Evolutionary conservation across 345 rosid species (phyloP).

Genomic region (Moringa oleifera): DNA sequence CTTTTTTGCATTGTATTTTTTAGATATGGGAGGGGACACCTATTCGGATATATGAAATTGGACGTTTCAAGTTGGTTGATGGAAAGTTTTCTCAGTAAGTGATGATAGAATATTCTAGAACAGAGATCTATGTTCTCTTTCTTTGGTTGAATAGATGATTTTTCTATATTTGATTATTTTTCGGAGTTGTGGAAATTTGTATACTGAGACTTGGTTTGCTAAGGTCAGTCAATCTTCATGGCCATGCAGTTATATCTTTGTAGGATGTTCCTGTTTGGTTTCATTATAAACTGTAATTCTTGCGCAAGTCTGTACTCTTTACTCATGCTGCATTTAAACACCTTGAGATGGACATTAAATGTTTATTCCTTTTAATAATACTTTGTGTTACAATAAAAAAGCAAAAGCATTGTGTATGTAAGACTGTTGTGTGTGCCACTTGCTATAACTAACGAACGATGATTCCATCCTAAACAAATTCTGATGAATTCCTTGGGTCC

Average conservation of each 20-base stretch:
- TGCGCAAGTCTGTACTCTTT: no score
- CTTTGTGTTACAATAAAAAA: no score
- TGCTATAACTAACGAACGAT: no score
- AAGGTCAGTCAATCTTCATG: neutral
- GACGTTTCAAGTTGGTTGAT: slow-evolving; percentile 90
- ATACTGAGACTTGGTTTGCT: slow-evolving; percentile 1
- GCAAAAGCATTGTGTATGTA: no score
- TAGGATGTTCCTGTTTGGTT: no score
- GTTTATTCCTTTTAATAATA: neutral
- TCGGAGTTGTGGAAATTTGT: slow-evolving; percentile 3
- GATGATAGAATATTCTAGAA: slow-evolving; percentile 14
- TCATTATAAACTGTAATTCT: no score
- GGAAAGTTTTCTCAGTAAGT: slow-evolving; percentile 99
- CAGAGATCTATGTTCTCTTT: slow-evolving; percentile 6
- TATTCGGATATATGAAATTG: slow-evolving; percentile 78
- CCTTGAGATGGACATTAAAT: neutral
- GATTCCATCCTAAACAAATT: no score
- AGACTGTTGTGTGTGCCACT: no score
- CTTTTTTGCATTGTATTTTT: slow-evolving; percentile 22
- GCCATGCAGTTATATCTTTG: neutral
- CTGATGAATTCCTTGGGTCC: no score
- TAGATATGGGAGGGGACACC: slow-evolving; percentile 99
- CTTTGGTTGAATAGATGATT: slow-evolving; percentile 1
- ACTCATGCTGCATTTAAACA: no score
- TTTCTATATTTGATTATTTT: slow-evolving; percentile 3